phyloP scores from a whole-genome alignment of 768 basidiomycete genomes.

The Lactarius sp. region DNA sequence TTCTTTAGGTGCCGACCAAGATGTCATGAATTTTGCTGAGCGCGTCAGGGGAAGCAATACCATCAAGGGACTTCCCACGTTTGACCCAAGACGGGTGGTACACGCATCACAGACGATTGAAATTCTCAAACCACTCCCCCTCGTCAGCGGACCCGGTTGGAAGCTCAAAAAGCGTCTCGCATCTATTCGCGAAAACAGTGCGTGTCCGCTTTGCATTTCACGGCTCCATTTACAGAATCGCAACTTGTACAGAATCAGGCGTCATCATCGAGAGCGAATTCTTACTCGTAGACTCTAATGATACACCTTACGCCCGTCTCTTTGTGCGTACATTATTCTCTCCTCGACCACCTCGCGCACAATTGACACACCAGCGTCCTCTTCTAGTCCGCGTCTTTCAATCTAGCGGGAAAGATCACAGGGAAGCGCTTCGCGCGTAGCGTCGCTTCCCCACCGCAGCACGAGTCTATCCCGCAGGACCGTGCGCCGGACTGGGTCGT shows the following conservation, averaged over 20 bases:
- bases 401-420: conserved; percentile 39
- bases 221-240: neutral
- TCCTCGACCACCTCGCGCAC: neutral
- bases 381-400: conserved; percentile 38
- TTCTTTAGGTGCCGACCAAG: conserved; percentile 47
- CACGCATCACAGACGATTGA: conserved; percentile 75
- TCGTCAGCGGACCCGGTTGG: conserved; percentile 77
- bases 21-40: conserved; percentile 65
- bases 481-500: conserved; percentile 40
- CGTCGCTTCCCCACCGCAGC: conserved; percentile 35
- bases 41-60: conserved; percentile 35
- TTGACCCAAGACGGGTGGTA: conserved; percentile 68
- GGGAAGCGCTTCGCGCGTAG: conserved; percentile 39
- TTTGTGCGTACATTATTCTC: conserved; percentile 31
- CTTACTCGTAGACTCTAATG: conserved; percentile 56
- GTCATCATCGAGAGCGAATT: conserved; percentile 66
- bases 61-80: conserved; percentile 62
- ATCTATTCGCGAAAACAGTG: conserved; percentile 80
- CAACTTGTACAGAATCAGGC: conserved; percentile 52
- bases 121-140: conserved; percentile 71
- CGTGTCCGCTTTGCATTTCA: conserved; percentile 27
- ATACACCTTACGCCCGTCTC: conserved; percentile 41
- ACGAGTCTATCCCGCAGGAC: conserved; percentile 36
- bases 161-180: conserved; percentile 59
- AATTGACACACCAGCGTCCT: neutral